Evolutionary conservation across 2,329 filamentous ascomycete genomes (phyloP), one percentile per base, ranked within the genome.

Genomic region (Scopulariopsis brevicaulis): DNA sequence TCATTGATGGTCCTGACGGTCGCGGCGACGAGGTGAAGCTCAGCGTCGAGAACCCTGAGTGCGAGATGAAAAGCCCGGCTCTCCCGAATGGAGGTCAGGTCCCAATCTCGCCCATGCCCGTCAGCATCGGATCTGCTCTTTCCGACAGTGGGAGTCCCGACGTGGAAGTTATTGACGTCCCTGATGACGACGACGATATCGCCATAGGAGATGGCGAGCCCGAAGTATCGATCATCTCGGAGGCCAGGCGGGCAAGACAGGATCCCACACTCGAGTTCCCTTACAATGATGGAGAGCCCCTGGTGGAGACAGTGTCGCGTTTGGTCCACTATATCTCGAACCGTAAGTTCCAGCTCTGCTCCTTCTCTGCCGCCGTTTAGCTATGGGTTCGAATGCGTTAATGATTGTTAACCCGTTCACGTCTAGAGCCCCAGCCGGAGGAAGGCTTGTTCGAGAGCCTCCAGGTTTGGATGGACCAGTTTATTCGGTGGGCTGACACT

Each of bases 381-480:
- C 20, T 51, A 7, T 15, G 18, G 14, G 6, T 11, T 11, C 25
- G n/a, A n/a, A 6, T 46, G 15, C 18, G 40, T n/a, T 18, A 7
- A n/a, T 46, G 14, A 12, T 50, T 20, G 28, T 22, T 51, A 51
- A 48, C 54, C 35, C 32, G 43, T n/a, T 2, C 22, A 4, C 34
- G 28, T 34, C 7, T 37, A 58, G 56, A 58, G n/a, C 50, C 50
- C 34, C 50, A 28, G 20, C 66, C 74, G 62, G 76, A 78, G 35
- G 73, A 76, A 20, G 69, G 72, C 14, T 71, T 77, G 25, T 65
- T 82, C 22, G 64, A 68, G 20, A 69, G 69, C 55, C 59, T 85
- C 15, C 69, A 73, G 20, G 67, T 68, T 6, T 86, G 81, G 81
- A 71, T 84, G 25, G 71, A 74, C 8, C 68, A 66, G 18, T 82